Percentiles rank a stretch among this genome's conserved stretches.
These are phyloP conservation scores for Populus davidiana DNA, from an alignment of 345 rosid species.

Conservation along the genomic window DNA sequence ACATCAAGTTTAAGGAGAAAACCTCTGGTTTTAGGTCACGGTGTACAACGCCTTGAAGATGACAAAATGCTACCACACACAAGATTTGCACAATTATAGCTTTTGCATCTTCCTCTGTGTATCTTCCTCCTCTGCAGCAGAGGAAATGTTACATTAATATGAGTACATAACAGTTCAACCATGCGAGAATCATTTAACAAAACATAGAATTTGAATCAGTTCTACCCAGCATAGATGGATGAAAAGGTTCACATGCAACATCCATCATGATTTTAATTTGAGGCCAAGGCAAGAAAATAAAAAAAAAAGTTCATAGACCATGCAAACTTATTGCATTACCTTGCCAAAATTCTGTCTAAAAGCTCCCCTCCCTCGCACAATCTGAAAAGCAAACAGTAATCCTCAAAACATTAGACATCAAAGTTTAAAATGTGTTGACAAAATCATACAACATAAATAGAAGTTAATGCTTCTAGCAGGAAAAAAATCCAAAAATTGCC, in stretches of 20 bases:
- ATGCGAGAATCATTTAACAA: not conserved
- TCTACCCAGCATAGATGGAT: not conserved
- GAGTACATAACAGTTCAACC: conserved; percentile 5
- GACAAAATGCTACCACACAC: conserved; percentile 82
- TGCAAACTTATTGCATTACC: conserved; percentile 36
- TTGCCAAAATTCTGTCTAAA: conserved; percentile 81
- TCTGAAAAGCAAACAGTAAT: conserved; percentile 41
- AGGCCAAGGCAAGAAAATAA: not conserved
- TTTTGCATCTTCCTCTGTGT: conserved; percentile 85
- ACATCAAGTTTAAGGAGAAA: conserved; percentile 12
- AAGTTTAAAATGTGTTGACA: not conserved
- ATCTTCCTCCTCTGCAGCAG: conserved; percentile 82
- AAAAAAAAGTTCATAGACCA: not conserved
- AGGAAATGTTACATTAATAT: not conserved
- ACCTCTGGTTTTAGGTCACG: conserved; percentile 99
- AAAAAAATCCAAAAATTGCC: not conserved
- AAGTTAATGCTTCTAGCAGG: not conserved
- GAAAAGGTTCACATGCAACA: not conserved
- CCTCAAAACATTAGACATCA: conserved; percentile 11
- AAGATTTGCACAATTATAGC: conserved; percentile 69
- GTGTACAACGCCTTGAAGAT: conserved; percentile 96
- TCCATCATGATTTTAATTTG: not conserved
- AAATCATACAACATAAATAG: not conserved
- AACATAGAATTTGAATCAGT: not conserved
- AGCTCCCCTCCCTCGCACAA: conserved; percentile 98